phyloP scores from a whole-genome alignment of 2,329 filamentous ascomycete species.

The Fusarium xylarioides region DNA sequence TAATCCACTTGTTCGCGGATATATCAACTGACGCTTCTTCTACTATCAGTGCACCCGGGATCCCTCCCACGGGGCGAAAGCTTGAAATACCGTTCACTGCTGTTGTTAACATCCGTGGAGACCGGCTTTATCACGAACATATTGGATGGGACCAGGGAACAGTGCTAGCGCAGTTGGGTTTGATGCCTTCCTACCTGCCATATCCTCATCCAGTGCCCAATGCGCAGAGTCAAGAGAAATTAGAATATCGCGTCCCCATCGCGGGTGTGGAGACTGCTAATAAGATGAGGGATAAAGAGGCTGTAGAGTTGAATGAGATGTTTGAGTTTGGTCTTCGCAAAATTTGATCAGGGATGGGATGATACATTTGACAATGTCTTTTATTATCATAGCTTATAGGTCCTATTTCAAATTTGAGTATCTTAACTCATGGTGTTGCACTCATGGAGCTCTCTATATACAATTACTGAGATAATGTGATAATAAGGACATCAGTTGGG shows the following conservation, averaged over 20 bases:
- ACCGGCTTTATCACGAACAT: constrained; percentile 72
- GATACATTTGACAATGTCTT: neutral
- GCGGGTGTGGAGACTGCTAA: constrained; percentile 44
- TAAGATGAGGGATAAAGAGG: constrained; percentile 45
- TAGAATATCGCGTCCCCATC: constrained; percentile 47
- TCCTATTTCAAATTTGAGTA: neutral
- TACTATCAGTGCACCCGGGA: constrained; percentile 56
- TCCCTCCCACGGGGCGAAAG: constrained; percentile 62
- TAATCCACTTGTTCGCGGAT: accelerated
- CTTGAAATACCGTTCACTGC: constrained; percentile 69
- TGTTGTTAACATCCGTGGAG: constrained; percentile 71
- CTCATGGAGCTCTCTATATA: neutral
- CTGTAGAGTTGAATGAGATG: constrained; percentile 45
- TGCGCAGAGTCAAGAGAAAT: constrained; percentile 37
- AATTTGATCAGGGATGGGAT: neutral
- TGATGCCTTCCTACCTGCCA: constrained; percentile 67
- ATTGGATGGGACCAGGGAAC: constrained; percentile 75
- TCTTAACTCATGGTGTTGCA: neutral
- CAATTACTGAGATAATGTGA: neutral
- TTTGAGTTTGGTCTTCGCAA: constrained; percentile 23
- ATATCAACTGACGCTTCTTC: neutral
- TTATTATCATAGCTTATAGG: neutral
- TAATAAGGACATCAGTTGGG: neutral
- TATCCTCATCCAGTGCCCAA: constrained; percentile 65
- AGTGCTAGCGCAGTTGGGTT: constrained; percentile 66